Evolutionary conservation across 2,329 filamentous ascomycete genomes (phyloP).

Genomic region (Rutstroemia sp.): DNA sequence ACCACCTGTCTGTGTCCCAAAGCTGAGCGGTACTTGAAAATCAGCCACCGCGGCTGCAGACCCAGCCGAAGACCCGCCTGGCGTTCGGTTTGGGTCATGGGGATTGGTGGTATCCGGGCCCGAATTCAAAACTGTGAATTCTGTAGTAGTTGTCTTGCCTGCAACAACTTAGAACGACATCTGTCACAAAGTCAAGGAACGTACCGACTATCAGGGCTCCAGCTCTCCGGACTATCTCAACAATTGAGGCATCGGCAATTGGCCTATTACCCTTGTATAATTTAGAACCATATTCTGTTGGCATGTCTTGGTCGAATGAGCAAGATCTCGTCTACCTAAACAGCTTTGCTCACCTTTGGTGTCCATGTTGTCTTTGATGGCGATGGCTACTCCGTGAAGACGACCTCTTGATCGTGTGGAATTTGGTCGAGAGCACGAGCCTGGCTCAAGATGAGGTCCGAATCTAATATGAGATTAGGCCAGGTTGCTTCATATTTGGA

Average conservation of each 20-base stretch:
- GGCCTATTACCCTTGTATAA: conserved; percentile 40
- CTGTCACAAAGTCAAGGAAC: background rate
- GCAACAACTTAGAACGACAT: background rate
- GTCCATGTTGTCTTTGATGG: conserved; percentile 51
- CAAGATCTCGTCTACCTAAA: background rate
- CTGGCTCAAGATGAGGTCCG: conserved; percentile 36
- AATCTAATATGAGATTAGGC: conserved; percentile 4
- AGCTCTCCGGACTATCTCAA: conserved; percentile 42
- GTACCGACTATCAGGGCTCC: conserved; percentile 45
- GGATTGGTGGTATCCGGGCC: conserved; percentile 52
- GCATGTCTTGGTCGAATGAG: conserved; percentile 38
- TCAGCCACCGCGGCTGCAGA: conserved; percentile 58
- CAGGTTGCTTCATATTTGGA: background rate
- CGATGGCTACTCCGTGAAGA: conserved; percentile 47
- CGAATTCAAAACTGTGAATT: conserved; percentile 49
- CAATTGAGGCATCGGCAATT: conserved; percentile 41
- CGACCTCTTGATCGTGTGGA: conserved; percentile 40
- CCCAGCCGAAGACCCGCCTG: conserved; percentile 58
- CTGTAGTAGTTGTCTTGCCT: conserved; percentile 49
- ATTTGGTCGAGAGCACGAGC: conserved; percentile 42
- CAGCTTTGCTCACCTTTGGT: conserved; percentile 36
- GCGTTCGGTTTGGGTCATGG: conserved; percentile 41
- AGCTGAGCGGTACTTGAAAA: conserved; percentile 48
- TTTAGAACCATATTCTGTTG: conserved; percentile 45
- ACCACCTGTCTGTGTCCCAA: conserved; percentile 59